Evolutionary conservation across 352 stramenopile species (phyloP).

Genomic region (Halophytophthora polymorphica): DNA sequence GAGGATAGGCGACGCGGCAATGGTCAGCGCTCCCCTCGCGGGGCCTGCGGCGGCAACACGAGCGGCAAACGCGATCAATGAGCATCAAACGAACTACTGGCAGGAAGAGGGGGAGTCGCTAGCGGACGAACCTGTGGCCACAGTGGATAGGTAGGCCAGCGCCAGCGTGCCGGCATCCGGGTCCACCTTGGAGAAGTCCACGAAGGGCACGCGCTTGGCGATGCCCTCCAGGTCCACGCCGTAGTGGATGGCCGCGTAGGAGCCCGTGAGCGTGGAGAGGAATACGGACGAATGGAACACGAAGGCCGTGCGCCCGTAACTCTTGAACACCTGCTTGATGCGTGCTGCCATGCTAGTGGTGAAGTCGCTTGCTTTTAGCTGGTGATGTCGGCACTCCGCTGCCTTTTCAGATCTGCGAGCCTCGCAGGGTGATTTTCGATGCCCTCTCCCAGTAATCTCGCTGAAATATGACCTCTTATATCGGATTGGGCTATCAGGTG

Average conservation of each 20-base stretch:
- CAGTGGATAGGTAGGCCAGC: slow-evolving; percentile 92
- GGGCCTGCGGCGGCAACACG: slow-evolving; percentile 36
- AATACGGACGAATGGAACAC: slow-evolving; percentile 94
- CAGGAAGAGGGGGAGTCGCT: background rate
- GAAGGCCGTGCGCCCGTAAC: slow-evolving; percentile 94
- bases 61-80: too few species aligned
- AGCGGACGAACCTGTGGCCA: slow-evolving; percentile 51
- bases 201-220: slow-evolving; percentile 60
- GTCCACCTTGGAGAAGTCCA: slow-evolving; percentile 69
- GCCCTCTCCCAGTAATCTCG: too few species aligned
- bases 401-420: too few species aligned
- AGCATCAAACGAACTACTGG: too few species aligned
- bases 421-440: too few species aligned
- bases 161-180: slow-evolving; percentile 62
- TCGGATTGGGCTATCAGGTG: too few species aligned
- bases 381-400: too few species aligned
- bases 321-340: slow-evolving; percentile 80
- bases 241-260: slow-evolving; percentile 64
- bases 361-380: too few species aligned
- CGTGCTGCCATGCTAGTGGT: slow-evolving; percentile 70
- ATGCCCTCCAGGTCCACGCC: slow-evolving; percentile 60
- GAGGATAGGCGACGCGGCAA: slow-evolving; percentile 68
- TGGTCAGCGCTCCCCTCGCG: slow-evolving; percentile 65
- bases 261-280: slow-evolving; percentile 91
- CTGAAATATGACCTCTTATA: too few species aligned